These are phyloP conservation scores for Chloridella minuta DNA, from an alignment of 352 stramenopile genomes.

Conservation along the genomic window DNA sequence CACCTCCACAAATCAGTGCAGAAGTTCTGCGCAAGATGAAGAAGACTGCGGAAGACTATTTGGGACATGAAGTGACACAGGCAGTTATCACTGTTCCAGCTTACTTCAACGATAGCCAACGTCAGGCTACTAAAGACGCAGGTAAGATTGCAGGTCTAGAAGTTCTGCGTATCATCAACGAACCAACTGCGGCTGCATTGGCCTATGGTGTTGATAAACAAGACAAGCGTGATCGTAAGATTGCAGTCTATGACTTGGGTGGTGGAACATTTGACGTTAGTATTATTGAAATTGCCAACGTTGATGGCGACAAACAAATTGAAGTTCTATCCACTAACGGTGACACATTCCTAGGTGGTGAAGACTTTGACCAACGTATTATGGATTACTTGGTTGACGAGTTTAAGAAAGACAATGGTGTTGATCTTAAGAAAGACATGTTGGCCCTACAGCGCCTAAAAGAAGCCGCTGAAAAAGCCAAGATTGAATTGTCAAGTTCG, in stretches of 20 bases:
- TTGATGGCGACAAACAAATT: slow-evolving; percentile 64
- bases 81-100: slow-evolving; percentile 77
- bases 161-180: slow-evolving; percentile 78
- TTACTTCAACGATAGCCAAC: slow-evolving; percentile 82
- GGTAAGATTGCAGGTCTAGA: slow-evolving; percentile 69
- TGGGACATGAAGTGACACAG: slow-evolving; percentile 49
- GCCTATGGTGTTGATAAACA: slow-evolving; percentile 87
- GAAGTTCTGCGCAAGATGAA: slow-evolving; percentile 97
- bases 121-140: slow-evolving; percentile 76
- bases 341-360: slow-evolving; percentile 23
- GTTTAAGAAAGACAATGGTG: slow-evolving; percentile 74
- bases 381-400: slow-evolving; percentile 54
- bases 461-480: slow-evolving; percentile 63
- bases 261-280: slow-evolving; percentile 44
- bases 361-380: slow-evolving; percentile 37
- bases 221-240: slow-evolving; percentile 56
- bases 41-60: slow-evolving; percentile 42
- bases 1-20: slow-evolving; percentile 63
- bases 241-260: slow-evolving; percentile 44
- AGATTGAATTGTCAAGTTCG: slow-evolving; percentile 75
- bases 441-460: slow-evolving; percentile 73
- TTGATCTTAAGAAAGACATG: slow-evolving; percentile 62
- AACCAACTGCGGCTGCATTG: slow-evolving; percentile 69
- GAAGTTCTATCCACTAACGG: slow-evolving; percentile 31
- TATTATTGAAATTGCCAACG: slow-evolving; percentile 71